Evolutionary conservation across 805 yeast genomes (phyloP).

Genomic region (Kuraishia hungarica): DNA sequence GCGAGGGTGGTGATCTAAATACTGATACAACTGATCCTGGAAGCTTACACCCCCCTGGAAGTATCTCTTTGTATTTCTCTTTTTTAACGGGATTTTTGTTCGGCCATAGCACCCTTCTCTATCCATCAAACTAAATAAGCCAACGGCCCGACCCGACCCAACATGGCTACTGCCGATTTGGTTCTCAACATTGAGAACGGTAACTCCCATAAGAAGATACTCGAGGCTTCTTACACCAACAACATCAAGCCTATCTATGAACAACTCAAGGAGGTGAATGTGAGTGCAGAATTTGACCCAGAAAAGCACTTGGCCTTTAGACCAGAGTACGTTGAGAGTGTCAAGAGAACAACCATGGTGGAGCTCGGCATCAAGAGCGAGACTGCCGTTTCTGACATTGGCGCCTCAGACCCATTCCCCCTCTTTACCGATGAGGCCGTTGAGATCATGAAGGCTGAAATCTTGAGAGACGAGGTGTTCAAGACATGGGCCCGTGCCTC

Average conservation of each 20-base stretch:
- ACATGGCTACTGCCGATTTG: constrained; percentile 23
- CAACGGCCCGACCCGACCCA: too few species aligned
- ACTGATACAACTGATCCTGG: too few species aligned
- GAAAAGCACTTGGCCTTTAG: constrained; percentile 28
- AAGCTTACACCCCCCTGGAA: too few species aligned
- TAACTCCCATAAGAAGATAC: constrained; percentile 25
- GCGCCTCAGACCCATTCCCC: constrained; percentile 53
- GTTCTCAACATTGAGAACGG: constrained; percentile 26
- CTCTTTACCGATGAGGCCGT: constrained; percentile 53
- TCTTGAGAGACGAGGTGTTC: constrained; percentile 37
- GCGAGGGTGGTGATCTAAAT: too few species aligned
- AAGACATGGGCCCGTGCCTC: constrained; percentile 33
- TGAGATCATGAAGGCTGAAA: constrained; percentile 48
- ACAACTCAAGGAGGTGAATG: constrained; percentile 13
- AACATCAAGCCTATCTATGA: constrained; percentile 24
- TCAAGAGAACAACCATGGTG: constrained; percentile 34
- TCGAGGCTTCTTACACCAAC: constrained; percentile 22
- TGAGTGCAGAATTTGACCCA: constrained; percentile 27
- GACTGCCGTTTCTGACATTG: constrained; percentile 44
- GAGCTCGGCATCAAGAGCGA: constrained; percentile 39
- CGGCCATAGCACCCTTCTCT: too few species aligned
- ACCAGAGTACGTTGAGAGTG: constrained; percentile 23
- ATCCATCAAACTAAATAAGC: too few species aligned
- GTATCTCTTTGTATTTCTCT: too few species aligned
- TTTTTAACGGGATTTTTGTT: too few species aligned